These are phyloP conservation scores for Syzygium grande DNA, from an alignment of 345 rosid genomes.

Conservation along the genomic window DNA sequence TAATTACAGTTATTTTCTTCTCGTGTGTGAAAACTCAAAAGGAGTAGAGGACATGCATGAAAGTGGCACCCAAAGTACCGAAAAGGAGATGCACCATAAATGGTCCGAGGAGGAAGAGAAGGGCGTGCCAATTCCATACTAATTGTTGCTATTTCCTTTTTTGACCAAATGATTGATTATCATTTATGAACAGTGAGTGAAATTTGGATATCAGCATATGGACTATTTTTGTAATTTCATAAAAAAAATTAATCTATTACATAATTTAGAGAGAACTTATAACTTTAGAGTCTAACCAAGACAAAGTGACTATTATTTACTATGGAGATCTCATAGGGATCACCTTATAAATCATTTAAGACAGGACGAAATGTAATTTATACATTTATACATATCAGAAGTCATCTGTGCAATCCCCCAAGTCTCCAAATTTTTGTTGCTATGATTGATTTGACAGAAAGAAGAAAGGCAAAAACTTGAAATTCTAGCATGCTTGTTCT, in stretches of 20 bases:
- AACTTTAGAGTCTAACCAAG: not conserved
- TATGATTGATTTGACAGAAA: not conserved
- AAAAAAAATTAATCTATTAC: not conserved
- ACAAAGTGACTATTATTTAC: not conserved
- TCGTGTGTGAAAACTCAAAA: not conserved
- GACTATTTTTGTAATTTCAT: not conserved
- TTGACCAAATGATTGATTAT: not conserved
- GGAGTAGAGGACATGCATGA: not conserved
- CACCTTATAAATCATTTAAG: not conserved
- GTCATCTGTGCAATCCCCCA: not conserved
- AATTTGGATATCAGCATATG: not conserved
- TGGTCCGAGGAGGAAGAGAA: not conserved
- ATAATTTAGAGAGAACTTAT: not conserved
- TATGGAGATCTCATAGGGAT: not conserved
- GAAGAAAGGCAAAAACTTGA: not conserved
- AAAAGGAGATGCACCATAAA: not conserved
- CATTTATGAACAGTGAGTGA: not conserved
- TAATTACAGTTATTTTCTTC: not conserved
- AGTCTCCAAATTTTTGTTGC: not conserved
- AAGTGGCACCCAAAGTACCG: not conserved
- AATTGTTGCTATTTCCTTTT: not conserved
- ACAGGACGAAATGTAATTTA: not conserved
- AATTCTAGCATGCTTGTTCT: not conserved
- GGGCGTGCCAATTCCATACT: not conserved
- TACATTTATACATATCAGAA: not conserved